These are phyloP conservation scores for Lantana camara DNA, from an alignment of 257 asterid species.

Conservation along the genomic window DNA sequence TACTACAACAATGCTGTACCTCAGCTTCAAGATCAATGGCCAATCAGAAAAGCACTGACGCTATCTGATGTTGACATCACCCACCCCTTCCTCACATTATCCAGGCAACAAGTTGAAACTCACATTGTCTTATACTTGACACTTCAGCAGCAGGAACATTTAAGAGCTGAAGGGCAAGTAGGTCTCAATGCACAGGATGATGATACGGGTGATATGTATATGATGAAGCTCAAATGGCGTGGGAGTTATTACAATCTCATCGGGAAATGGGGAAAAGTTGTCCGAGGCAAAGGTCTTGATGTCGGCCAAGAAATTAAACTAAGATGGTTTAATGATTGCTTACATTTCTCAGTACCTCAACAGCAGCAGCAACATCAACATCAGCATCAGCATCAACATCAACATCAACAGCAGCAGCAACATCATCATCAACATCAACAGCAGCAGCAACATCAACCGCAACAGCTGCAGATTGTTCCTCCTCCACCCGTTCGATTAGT, in stretches of 20 bases:
- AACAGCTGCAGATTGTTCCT: conserved; percentile 18
- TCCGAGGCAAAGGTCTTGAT: conserved; percentile 57
- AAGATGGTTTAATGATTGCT: conserved; percentile 51
- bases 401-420: too few species aligned
- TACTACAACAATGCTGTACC: conserved; percentile 40
- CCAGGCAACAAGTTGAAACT: conserved; percentile 59
- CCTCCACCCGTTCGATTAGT: conserved; percentile 38
- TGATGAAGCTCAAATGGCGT: conserved; percentile 60
- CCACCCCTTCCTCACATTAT: conserved; percentile 58
- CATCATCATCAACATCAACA: too few species aligned
- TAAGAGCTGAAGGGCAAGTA: conserved; percentile 51
- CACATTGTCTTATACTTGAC: conserved; percentile 47
- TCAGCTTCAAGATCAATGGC: conserved; percentile 52
- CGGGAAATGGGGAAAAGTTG: conserved; percentile 65
- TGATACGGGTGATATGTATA: conserved; percentile 47
- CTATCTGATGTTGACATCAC: conserved; percentile 62
- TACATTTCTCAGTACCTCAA: conserved; percentile 54
- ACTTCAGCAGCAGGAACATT: conserved; percentile 46
- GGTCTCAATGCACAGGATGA: conserved; percentile 56
- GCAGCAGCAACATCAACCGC: too few species aligned
- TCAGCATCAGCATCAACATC: too few species aligned
- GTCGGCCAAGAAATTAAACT: conserved; percentile 59
- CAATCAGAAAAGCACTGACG: conserved; percentile 56
- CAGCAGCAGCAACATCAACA: conserved; percentile 35
- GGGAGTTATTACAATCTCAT: conserved; percentile 58